A percentile compares a stretch with the other conserved stretches of the same genome.
These are phyloP conservation scores for Rhynchospora tenuis DNA, from an alignment of 176 grass and related monocot genomes.

Conservation along the genomic window DNA sequence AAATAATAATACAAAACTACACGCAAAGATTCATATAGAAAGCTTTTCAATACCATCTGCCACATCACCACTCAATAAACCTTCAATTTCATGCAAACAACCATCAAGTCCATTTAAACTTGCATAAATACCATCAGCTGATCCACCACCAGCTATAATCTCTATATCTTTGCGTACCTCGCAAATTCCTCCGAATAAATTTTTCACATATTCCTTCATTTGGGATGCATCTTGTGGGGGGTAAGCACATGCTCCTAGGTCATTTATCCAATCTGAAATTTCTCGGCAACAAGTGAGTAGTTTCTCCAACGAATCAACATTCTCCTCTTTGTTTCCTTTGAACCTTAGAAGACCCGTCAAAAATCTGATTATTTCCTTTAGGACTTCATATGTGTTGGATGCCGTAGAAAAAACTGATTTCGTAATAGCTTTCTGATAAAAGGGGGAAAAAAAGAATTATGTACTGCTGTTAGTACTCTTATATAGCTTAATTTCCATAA, in stretches of 20 bases:
- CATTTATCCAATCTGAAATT: slow-evolving; percentile 60
- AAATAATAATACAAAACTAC: slow-evolving; percentile 9
- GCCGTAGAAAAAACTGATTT: slow-evolving; percentile 44
- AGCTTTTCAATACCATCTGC: slow-evolving; percentile 40
- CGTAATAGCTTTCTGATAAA: slow-evolving; percentile 27
- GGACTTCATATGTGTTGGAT: slow-evolving; percentile 43
- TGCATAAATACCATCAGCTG: slow-evolving; percentile 28
- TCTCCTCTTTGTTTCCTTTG: slow-evolving; percentile 42
- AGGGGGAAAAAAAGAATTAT: background rate
- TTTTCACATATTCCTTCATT: slow-evolving; percentile 43
- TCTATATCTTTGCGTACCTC: slow-evolving; percentile 45
- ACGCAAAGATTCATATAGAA: slow-evolving; percentile 1
- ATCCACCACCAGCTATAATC: slow-evolving; percentile 29
- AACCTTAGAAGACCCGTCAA: slow-evolving; percentile 67
- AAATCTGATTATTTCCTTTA: slow-evolving; percentile 86
- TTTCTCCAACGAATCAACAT: slow-evolving; percentile 72
- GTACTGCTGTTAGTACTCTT: background rate
- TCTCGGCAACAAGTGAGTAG: slow-evolving; percentile 54
- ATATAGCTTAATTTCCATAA: background rate
- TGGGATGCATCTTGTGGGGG: slow-evolving; percentile 64
- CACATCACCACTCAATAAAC: slow-evolving; percentile 46
- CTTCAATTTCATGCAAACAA: slow-evolving; percentile 49
- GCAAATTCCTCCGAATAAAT: slow-evolving; percentile 19
- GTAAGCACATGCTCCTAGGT: slow-evolving; percentile 73
- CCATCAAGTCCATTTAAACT: slow-evolving; percentile 45